These are phyloP conservation scores for Emericellopsis terricola DNA, from an alignment of 495 filamentous ascomycete genomes.

Conservation along the genomic window DNA sequence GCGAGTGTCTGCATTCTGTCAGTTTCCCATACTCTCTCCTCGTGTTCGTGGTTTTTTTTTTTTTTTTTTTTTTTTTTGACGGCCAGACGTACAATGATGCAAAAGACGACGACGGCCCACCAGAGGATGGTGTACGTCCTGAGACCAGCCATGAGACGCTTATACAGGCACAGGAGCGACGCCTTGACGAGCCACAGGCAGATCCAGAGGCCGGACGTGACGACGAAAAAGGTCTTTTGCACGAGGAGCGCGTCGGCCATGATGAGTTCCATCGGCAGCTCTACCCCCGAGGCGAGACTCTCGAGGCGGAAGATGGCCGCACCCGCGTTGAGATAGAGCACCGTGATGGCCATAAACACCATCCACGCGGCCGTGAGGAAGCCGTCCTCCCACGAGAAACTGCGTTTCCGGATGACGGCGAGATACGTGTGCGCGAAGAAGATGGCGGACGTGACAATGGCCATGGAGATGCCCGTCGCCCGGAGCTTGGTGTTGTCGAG, in stretches of 20 bases:
- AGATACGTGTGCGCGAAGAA: too few relatives aligned
- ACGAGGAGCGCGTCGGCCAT: conserved; percentile 10
- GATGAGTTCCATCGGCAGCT: conserved; percentile 8
- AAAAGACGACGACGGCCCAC: conserved; percentile 20
- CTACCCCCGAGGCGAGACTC: conserved; percentile 4
- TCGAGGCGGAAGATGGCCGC: conserved; percentile 12
- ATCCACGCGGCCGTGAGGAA: conserved; percentile 12
- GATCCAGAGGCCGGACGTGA: conserved; percentile 24
- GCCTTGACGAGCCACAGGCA: conserved; percentile 29
- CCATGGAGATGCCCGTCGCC: too few relatives aligned
- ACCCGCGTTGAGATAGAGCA: conserved; percentile 17
- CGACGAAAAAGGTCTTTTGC: conserved; percentile 22
- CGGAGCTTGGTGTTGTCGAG: too few relatives aligned
- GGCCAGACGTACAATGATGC: too few relatives aligned
- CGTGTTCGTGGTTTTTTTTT: too few relatives aligned
- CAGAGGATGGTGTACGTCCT: conserved; percentile 13
- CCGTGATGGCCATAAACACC: conserved; percentile 14
- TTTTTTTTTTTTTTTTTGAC: too few relatives aligned
- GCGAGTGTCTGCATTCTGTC: too few relatives aligned
- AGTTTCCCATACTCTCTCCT: too few relatives aligned
- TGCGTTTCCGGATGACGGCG: too few relatives aligned
- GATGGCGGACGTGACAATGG: too few relatives aligned
- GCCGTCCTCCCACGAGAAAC: too few relatives aligned
- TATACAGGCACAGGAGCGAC: conserved; percentile 24
- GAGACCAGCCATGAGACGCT: conserved; percentile 16